Evolutionary conservation across 2,329 filamentous ascomycete genomes (phyloP).

Genomic region (Xylaria multiplex): DNA sequence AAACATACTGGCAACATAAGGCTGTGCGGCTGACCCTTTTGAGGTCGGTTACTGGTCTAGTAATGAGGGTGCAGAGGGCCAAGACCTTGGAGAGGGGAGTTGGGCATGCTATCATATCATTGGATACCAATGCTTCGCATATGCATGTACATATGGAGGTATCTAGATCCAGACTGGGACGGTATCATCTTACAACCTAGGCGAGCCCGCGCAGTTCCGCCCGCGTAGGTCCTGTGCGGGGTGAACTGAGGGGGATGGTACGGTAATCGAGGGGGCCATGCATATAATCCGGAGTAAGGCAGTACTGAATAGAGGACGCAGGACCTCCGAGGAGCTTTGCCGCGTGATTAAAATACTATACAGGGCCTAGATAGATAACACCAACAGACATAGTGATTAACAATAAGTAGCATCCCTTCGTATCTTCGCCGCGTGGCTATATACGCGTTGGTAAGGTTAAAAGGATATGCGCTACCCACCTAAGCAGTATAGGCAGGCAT

Average conservation of each 20-base stretch:
- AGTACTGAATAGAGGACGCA: no score
- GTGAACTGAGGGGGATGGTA: no score
- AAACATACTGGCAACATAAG: constrained; percentile 12
- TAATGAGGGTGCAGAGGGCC: not conserved
- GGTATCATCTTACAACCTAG: no score
- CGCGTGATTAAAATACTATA: not conserved
- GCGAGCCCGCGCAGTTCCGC: no score
- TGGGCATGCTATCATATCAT: not conserved
- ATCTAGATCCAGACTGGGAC: no score
- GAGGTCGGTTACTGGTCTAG: no score
- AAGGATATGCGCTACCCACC: not conserved
- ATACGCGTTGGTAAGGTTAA: not conserved
- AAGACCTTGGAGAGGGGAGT: not conserved
- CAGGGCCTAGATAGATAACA: not conserved
- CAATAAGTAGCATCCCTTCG: no score
- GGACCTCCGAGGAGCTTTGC: no score
- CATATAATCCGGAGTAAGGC: no score
- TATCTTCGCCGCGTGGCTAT: not conserved
- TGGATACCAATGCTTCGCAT: not conserved
- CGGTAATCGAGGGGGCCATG: no score
- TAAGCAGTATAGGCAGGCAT: not conserved
- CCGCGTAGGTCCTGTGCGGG: no score
- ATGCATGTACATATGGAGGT: no score
- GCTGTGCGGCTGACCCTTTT: constrained; percentile 27
- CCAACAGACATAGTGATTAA: constrained; percentile 8